Conservation (phyloP, 2,329 filamentous ascomycete species). For the Ophiostoma pallidulum region DNA sequence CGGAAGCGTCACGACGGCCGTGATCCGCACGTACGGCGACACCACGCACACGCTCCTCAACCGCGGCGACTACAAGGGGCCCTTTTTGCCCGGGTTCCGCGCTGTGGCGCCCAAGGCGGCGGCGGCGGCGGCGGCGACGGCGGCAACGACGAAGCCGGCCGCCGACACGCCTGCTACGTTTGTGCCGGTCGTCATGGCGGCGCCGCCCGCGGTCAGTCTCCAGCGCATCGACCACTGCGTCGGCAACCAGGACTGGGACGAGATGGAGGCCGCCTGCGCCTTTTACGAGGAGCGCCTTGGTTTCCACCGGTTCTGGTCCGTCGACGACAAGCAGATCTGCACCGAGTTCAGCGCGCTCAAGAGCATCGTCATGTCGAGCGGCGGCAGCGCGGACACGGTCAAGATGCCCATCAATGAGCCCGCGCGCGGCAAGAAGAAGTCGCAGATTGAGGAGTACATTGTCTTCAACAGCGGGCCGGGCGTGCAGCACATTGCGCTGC, state of each 20-base stretch:
- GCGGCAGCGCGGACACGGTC: constrained; percentile 70
- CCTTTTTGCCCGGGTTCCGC: constrained; percentile 78
- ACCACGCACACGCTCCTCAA: constrained; percentile 89
- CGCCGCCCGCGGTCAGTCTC: constrained; percentile 56
- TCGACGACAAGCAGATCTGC: constrained; percentile 87
- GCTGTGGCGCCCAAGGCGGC: constrained; percentile 33
- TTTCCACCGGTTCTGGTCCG: constrained; percentile 96
- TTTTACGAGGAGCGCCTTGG: constrained; percentile 82
- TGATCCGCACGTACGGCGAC: constrained; percentile 87
- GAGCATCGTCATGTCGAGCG: constrained; percentile 81
- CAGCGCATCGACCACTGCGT: constrained; percentile 90
- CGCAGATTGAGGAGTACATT: constrained; percentile 90
- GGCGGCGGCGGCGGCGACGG: constrained; percentile 7
- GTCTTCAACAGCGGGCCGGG: constrained; percentile 83
- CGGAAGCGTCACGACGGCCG: constrained; percentile 63
- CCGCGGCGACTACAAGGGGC: constrained; percentile 57
- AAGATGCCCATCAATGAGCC: constrained; percentile 99
- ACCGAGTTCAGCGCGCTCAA: constrained; percentile 86
- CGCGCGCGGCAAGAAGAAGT: constrained; percentile 78
- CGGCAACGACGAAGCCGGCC: too few relatives aligned
- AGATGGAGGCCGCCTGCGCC: constrained; percentile 59
- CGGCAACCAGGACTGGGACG: constrained; percentile 91
- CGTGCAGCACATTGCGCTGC: constrained; percentile 87
- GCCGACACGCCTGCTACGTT: constrained; percentile 22
- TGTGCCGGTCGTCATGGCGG: constrained; percentile 32